A percentile compares a stretch with the other conserved stretches of the same genome.
Conservation (phyloP, 1,284 basidiomycete species). For the Ganoderma multipileum region DNA sequence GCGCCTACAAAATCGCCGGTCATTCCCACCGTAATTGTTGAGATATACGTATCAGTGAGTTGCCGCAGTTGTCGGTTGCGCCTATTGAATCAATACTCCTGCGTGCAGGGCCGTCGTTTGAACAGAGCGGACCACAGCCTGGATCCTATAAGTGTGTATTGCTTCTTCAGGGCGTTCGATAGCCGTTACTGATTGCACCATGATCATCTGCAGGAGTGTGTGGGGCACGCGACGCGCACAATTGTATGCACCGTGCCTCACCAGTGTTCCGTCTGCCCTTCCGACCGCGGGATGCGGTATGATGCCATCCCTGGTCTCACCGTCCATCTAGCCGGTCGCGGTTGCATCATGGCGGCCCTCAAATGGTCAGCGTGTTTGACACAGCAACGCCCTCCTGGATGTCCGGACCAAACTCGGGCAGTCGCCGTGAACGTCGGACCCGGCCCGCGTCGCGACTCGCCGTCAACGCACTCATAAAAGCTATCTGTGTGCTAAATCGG, state of each 20-base stretch:
- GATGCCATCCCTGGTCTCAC: background rate
- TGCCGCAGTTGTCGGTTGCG: background rate
- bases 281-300: background rate
- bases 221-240: background rate
- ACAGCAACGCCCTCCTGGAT: constrained; percentile 1
- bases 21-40: background rate
- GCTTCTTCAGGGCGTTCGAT: background rate
- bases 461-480: background rate
- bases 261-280: background rate
- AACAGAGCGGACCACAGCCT: background rate
- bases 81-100: background rate
- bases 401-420: background rate
- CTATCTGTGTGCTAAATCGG: background rate
- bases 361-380: constrained; percentile 1
- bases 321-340: background rate
- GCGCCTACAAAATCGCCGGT: background rate
- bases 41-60: background rate
- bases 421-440: background rate
- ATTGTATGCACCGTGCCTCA: background rate
- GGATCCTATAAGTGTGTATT: background rate
- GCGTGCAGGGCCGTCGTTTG: background rate
- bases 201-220: background rate
- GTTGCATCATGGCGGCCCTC: background rate
- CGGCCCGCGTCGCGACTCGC: background rate
- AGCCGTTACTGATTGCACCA: background rate